A percentile compares a stretch with the other conserved stretches of the same genome.
phyloP scores from a whole-genome alignment of 2,329 filamentous ascomycete genomes.

The Thermoascus crustaceus region DNA sequence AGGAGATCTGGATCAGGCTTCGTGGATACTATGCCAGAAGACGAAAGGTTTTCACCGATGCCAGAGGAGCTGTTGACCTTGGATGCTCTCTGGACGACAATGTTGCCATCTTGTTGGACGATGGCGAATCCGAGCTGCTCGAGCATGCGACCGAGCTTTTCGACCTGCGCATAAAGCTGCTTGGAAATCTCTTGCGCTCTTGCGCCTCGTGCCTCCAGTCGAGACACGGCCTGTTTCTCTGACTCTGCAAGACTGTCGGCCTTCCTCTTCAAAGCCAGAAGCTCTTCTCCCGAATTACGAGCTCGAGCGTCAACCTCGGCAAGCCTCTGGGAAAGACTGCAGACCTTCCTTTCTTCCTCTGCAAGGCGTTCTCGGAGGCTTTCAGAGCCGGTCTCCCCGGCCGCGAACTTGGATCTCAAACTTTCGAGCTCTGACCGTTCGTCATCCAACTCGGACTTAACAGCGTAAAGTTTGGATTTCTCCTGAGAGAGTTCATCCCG shows the following conservation, averaged over 20 bases:
- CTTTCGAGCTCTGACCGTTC: slow-evolving; percentile 61
- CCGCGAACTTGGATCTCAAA: slow-evolving; percentile 63
- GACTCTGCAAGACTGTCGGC: slow-evolving; percentile 21
- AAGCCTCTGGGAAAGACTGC: slow-evolving; percentile 60
- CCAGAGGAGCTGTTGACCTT: slow-evolving; percentile 39
- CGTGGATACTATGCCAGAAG: slow-evolving; percentile 28
- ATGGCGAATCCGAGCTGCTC: slow-evolving; percentile 82
- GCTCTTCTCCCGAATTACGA: slow-evolving; percentile 67
- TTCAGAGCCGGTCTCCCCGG: slow-evolving; percentile 78
- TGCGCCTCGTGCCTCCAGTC: slow-evolving; percentile 61
- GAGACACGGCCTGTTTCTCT: slow-evolving; percentile 35
- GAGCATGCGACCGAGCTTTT: slow-evolving; percentile 71
- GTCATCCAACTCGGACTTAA: slow-evolving; percentile 51
- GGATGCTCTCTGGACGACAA: slow-evolving; percentile 65
- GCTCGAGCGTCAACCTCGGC: slow-evolving; percentile 68
- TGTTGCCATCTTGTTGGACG: slow-evolving; percentile 61
- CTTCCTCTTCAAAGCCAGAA: slow-evolving; percentile 60
- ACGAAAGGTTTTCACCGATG: slow-evolving; percentile 27
- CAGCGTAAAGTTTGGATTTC: slow-evolving; percentile 37
- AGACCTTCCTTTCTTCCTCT: slow-evolving; percentile 65
- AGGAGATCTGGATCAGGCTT: slow-evolving; percentile 61
- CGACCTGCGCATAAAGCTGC: slow-evolving; percentile 72
- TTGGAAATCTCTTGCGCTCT: slow-evolving; percentile 78
- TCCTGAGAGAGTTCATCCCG: slow-evolving; percentile 46
- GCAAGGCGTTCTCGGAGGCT: slow-evolving; percentile 65